Percentiles rank a stretch among this genome's conserved stretches.
Conservation (phyloP, 176 grass and related monocot genomes). For the Phoenix roebelenii region DNA sequence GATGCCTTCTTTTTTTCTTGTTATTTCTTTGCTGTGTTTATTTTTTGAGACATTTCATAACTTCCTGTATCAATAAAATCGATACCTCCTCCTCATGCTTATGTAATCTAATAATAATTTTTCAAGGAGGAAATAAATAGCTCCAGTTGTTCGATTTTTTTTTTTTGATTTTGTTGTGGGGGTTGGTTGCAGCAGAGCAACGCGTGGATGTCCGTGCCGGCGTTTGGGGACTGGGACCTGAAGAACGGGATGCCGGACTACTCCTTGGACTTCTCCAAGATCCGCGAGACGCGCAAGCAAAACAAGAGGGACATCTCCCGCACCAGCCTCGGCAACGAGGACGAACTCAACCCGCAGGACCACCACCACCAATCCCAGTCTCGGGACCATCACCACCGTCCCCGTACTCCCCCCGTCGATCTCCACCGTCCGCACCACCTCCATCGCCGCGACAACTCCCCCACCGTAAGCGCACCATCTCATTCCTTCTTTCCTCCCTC, state of each 20-base stretch:
- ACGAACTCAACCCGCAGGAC: constrained; percentile 26
- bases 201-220: constrained; percentile 77
- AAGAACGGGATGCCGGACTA: constrained; percentile 94
- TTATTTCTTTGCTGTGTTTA: too few species aligned
- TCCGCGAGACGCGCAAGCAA: constrained; percentile 89
- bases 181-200: constrained; percentile 18
- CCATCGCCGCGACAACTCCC: constrained; percentile 37
- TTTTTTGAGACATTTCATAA: too few species aligned
- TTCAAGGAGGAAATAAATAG: too few species aligned
- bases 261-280: constrained; percentile 99
- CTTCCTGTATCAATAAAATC: too few species aligned
- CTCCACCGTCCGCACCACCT: constrained; percentile 34
- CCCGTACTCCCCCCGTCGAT: constrained; percentile 11
- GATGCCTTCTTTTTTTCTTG: too few species aligned
- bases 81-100: too few species aligned
- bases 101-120: too few species aligned
- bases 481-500: not conserved
- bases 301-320: constrained; percentile 93
- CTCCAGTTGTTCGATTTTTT: too few species aligned
- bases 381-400: constrained; percentile 11
- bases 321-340: constrained; percentile 59
- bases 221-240: constrained; percentile 90
- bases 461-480: constrained; percentile 32
- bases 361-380: constrained; percentile 17
- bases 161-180: constrained; percentile 11